Conservation (phyloP, 305 asterid genomes). For the Fraxinus paxiana region DNA sequence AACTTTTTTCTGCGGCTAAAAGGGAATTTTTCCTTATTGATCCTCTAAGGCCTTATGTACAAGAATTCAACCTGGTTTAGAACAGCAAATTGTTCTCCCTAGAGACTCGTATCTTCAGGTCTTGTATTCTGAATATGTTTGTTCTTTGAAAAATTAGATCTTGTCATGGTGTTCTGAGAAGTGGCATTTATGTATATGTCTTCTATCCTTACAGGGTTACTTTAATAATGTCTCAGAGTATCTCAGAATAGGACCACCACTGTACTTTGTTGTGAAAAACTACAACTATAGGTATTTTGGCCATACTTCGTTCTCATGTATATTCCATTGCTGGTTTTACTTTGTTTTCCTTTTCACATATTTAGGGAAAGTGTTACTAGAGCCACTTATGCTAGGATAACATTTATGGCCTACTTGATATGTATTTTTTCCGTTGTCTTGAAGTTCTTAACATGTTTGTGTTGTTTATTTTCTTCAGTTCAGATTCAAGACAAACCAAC, state of each 20-base stretch:
- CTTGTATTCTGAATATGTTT: conserved; percentile 14
- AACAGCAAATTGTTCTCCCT: conserved; percentile 97
- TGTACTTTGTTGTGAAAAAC: conserved; percentile 85
- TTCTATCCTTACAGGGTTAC: conserved; percentile 65
- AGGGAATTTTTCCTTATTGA: conserved; percentile 17
- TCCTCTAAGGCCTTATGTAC: conserved; percentile 73
- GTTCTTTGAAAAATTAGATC: background rate
- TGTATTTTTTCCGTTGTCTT: background rate
- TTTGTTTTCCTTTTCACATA: background rate
- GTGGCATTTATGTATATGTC: conserved; percentile 20
- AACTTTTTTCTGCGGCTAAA: conserved; percentile 7
- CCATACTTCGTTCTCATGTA: background rate
- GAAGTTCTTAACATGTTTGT: conserved; percentile 21
- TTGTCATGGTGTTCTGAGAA: background rate
- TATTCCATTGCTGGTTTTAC: background rate
- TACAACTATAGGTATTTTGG: conserved; percentile 70
- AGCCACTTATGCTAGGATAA: background rate
- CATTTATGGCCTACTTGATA: background rate
- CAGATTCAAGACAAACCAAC: conserved; percentile 85
- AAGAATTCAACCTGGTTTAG: conserved; percentile 94
- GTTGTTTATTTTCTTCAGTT: conserved; percentile 47
- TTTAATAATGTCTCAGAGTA: conserved; percentile 66
- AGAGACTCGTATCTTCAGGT: conserved; percentile 99
- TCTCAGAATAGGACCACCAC: conserved; percentile 94
- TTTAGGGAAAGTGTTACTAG: background rate